Base-by-base conservation (phyloP, 305 asterid species). In the Withania somnifera region DNA sequence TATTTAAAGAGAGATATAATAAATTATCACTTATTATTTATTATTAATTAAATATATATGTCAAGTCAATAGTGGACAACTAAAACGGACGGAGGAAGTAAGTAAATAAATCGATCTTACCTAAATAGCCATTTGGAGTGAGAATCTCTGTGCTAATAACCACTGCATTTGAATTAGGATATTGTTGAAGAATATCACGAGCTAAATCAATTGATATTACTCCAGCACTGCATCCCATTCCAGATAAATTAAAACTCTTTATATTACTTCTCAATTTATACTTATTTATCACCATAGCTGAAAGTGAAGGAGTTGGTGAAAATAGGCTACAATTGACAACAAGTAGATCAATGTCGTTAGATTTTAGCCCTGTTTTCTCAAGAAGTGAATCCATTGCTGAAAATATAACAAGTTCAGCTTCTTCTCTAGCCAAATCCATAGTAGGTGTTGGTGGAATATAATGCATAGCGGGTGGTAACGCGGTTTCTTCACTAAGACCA, bases 221-320 rank as follows among this genome's bases (percentile, higher is more conserved):
- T 11, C 87, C 87, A 7, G 85, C 82, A 66, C 87, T 84, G 28
- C 86, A 84, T 8, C 86, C 86, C 86, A 80, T 84, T 36, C 84
- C 86, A 5, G 86, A 84, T 28, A 84, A 42, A 24, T 84, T 84
- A 20, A 71, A 84, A 76, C 78, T 73, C 30, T 75, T 84, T 26
- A 84, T 58, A 60, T 73, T 60, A 80, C 84, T 84, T 54, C 84
- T 84, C 47, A 84, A 56, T 57, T 61, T 84, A 61, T 79, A 84
- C 76, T 80, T 80, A 34, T 84, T 84, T 53, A 80, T 32, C 50
- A 84, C 82, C 81, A 84, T 84, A 20, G 78, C 81, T 10, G 84
- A 51, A 32, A 84, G 76, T 6, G 86, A 69, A 57, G 86, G 86
- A 9, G 84, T 84, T 17, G 86, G 86, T 1, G 82, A 63, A 67